A percentile compares a stretch with the other conserved stretches of the same genome.
These are phyloP conservation scores for Rhinocladiella mackenziei DNA, from an alignment of 2,329 filamentous ascomycete genomes.

Conservation along the genomic window DNA sequence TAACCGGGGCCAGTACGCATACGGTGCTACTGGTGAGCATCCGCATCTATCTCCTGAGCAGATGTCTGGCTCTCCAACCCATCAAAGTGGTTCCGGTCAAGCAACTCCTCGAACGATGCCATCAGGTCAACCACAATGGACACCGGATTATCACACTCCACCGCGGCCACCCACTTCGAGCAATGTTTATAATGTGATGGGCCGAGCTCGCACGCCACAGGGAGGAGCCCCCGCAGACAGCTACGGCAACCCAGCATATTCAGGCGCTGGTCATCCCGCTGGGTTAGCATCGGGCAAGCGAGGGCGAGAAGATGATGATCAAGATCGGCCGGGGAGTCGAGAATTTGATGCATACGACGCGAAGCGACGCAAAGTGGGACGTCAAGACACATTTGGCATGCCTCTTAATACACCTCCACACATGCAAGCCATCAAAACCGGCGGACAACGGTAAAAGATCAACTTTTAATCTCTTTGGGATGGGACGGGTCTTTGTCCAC, in stretches of 20 bases:
- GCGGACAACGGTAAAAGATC: constrained; percentile 30
- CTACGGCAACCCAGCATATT: constrained; percentile 66
- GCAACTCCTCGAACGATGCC: constrained; percentile 79
- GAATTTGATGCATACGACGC: constrained; percentile 57
- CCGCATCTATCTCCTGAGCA: constrained; percentile 72
- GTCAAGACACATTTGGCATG: constrained; percentile 53
- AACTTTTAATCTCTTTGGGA: constrained; percentile 13
- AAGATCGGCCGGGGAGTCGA: constrained; percentile 61
- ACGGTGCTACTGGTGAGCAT: constrained; percentile 67
- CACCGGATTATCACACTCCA: constrained; percentile 68
- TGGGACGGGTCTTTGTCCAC: constrained; percentile 6
- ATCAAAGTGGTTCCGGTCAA: constrained; percentile 75
- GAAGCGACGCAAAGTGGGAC: constrained; percentile 72
- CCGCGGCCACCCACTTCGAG: constrained; percentile 68
- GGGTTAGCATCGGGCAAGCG: constrained; percentile 56
- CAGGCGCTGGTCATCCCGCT: constrained; percentile 67
- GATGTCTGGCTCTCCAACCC: constrained; percentile 71
- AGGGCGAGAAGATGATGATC: constrained; percentile 60
- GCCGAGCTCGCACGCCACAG: constrained; percentile 69
- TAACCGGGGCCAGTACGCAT: constrained; percentile 71
- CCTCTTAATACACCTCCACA: constrained; percentile 40
- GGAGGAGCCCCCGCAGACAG: constrained; percentile 66
- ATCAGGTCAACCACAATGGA: constrained; percentile 69
- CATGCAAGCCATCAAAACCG: constrained; percentile 45
- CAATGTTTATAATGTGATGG: constrained; percentile 86